phyloP scores from a whole-genome alignment of 2,329 filamentous ascomycete species.

The Onygena corvina region DNA sequence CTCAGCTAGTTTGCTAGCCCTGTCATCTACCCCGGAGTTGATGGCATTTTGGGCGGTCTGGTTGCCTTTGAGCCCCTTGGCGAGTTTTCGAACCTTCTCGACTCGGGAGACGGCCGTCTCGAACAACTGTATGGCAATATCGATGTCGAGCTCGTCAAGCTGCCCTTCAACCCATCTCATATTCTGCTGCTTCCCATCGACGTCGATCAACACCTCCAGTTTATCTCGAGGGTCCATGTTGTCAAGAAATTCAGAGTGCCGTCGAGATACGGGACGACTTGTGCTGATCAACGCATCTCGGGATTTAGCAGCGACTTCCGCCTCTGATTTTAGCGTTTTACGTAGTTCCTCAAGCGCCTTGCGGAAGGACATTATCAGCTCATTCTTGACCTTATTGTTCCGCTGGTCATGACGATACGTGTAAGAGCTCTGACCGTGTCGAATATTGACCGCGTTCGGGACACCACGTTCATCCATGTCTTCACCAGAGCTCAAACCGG shows the following conservation, averaged over 20 bases:
- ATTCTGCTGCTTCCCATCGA: slow-evolving; percentile 93
- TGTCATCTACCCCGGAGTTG: slow-evolving; percentile 76
- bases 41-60: slow-evolving; percentile 83
- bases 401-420: slow-evolving; percentile 84
- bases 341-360: slow-evolving; percentile 88
- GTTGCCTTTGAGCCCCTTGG: slow-evolving; percentile 72
- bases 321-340: slow-evolving; percentile 71
- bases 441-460: slow-evolving; percentile 78
- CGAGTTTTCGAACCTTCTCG: slow-evolving; percentile 71
- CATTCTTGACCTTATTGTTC: slow-evolving; percentile 64
- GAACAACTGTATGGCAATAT: slow-evolving; percentile 81
- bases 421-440: slow-evolving; percentile 80
- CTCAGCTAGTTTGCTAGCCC: slow-evolving; percentile 62
- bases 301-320: slow-evolving; percentile 72
- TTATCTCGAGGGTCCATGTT: slow-evolving; percentile 64
- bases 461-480: slow-evolving; percentile 47
- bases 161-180: slow-evolving; percentile 90
- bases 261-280: slow-evolving; percentile 56
- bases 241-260: slow-evolving; percentile 70
- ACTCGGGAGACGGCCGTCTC: slow-evolving; percentile 72
- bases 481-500: slow-evolving; percentile 30
- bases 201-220: slow-evolving; percentile 70
- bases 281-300: slow-evolving; percentile 74
- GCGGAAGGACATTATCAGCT: slow-evolving; percentile 75
- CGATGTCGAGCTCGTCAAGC: slow-evolving; percentile 91